A percentile compares a stretch with the other conserved stretches of the same genome.
These are phyloP conservation scores for Colletotrichum liriopes DNA, from an alignment of 2,329 filamentous ascomycete genomes.

Conservation along the genomic window DNA sequence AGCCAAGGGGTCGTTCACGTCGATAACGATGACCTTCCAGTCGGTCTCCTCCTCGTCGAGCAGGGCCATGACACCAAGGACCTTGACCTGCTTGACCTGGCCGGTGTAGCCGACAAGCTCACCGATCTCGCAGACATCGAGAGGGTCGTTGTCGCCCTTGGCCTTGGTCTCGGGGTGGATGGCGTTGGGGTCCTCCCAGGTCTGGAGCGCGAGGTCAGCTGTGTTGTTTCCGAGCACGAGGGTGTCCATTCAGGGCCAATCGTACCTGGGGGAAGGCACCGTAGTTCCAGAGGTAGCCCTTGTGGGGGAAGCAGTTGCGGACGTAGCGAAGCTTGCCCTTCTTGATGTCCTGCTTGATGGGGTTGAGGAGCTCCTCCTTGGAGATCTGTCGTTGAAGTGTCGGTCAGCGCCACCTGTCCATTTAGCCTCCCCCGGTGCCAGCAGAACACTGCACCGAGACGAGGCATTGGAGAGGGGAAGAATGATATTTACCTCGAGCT, in stretches of 20 bases:
- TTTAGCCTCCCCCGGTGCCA: slow-evolving; percentile 3
- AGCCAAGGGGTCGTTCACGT: slow-evolving; percentile 96
- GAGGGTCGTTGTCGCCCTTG: slow-evolving; percentile 99
- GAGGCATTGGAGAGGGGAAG: slow-evolving; percentile 25
- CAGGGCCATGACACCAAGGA: slow-evolving; percentile 98
- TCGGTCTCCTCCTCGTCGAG: slow-evolving; percentile 99
- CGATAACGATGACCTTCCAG: slow-evolving; percentile 99
- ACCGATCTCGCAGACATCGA: slow-evolving; percentile 99
- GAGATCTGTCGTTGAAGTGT: slow-evolving; percentile 78
- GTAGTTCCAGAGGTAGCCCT: slow-evolving; percentile 99
- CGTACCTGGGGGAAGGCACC: slow-evolving; percentile 97
- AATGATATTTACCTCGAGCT: slow-evolving; percentile 86
- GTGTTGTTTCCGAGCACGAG: not conserved
- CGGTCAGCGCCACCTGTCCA: slow-evolving; percentile 33
- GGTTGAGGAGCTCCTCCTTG: slow-evolving; percentile 98
- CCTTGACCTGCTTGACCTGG: slow-evolving; percentile 99
- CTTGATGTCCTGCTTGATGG: slow-evolving; percentile 99
- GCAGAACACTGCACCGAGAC: slow-evolving; percentile 3
- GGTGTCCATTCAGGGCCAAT: not conserved
- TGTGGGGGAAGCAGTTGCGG: slow-evolving; percentile 99
- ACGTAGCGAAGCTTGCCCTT: slow-evolving; percentile 99
- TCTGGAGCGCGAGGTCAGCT: slow-evolving; percentile 67
- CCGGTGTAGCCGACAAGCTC: slow-evolving; percentile 97
- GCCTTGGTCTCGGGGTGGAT: slow-evolving; percentile 99
- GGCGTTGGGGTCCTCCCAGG: slow-evolving; percentile 98